Evolutionary conservation across 345 rosid genomes (phyloP).

Genomic region (Lepidium aucheri): DNA sequence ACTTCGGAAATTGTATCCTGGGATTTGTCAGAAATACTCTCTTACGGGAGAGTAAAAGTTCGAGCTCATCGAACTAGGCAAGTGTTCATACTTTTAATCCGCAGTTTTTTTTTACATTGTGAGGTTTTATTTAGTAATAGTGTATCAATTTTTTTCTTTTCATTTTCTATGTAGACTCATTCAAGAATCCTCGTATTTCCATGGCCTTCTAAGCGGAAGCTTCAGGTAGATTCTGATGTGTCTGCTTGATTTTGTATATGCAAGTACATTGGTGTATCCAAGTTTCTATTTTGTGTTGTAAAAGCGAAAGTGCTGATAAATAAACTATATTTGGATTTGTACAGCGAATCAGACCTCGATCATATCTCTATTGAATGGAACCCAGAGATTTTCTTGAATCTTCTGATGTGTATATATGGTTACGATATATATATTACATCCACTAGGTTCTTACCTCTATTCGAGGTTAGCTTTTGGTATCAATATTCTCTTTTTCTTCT

Average conservation of each 20-base stretch:
- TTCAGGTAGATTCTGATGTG: slow-evolving; percentile 38
- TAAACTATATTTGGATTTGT: neutral
- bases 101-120: neutral
- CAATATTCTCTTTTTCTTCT: neutral
- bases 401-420: slow-evolving; percentile 45
- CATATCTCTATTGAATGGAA: slow-evolving; percentile 46
- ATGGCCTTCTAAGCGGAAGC: slow-evolving; percentile 53
- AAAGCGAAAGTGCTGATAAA: neutral
- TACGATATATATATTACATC: slow-evolving; percentile 37
- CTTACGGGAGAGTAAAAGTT: slow-evolving; percentile 33
- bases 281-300: neutral
- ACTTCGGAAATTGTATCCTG: slow-evolving; percentile 36
- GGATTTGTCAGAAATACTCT: slow-evolving; percentile 38
- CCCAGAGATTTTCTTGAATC: slow-evolving; percentile 36
- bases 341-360: slow-evolving; percentile 51
- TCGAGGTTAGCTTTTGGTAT: slow-evolving; percentile 38
- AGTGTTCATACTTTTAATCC: neutral
- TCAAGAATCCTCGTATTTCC: slow-evolving; percentile 54
- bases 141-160: neutral
- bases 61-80: slow-evolving; percentile 45
- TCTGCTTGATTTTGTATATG: neutral
- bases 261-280: neutral
- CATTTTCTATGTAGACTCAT: slow-evolving; percentile 32
- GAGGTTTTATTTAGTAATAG: neutral
- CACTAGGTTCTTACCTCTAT: slow-evolving; percentile 44